Evolutionary conservation across 2,329 filamentous ascomycete species (phyloP), one percentile per base, ranked within the genome.

Genomic region (Sphaerulina vaccinii): DNA sequence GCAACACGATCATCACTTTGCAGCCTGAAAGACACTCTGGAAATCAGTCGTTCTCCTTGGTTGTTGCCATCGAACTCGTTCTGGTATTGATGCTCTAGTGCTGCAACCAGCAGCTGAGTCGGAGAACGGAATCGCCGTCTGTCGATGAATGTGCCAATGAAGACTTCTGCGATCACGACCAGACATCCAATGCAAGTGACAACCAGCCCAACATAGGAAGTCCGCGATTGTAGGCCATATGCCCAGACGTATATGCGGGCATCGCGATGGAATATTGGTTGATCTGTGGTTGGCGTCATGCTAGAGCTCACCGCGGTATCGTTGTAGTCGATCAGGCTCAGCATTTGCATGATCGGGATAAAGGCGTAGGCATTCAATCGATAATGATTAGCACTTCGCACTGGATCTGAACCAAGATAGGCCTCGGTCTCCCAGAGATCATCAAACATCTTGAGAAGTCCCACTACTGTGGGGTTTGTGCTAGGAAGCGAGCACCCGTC

Each of bases 161-260:
- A 29, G 10, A 61, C 45, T 39, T 64, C 58, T 1, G 38, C 37
- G 5, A 63, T 11, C 2, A 64, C 60, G 1, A 64, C 55, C 2
- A 50, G 9, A 21, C 49, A 48, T 2, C 59, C 62, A 4, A 56
- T n/a, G 1, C 51, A 27, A 6, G 52, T 49, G 2, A 65, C 57
- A 5, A 49, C 40, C 5, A 57, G 45, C 7, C 62, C 62, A 1
- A 64, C 43, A 27, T 55, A 51, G 4, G 57, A 51, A 1, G 61
- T 64, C 2, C 60, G 62, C 5, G 60, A 58, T 10, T 32, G 39
- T 4, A 61, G 21, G 2, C 61, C 59, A 37, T 63, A 64, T 1
- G 62, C 49, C 53, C 59, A 65, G 29, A 63, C 62, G 13, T 58
- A 49, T 7, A 63, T 54, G 24, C 38, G 50, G 3, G 54, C 61